phyloP scores from a whole-genome alignment of 2,329 filamentous ascomycete genomes.

The Verticillium longisporum region DNA sequence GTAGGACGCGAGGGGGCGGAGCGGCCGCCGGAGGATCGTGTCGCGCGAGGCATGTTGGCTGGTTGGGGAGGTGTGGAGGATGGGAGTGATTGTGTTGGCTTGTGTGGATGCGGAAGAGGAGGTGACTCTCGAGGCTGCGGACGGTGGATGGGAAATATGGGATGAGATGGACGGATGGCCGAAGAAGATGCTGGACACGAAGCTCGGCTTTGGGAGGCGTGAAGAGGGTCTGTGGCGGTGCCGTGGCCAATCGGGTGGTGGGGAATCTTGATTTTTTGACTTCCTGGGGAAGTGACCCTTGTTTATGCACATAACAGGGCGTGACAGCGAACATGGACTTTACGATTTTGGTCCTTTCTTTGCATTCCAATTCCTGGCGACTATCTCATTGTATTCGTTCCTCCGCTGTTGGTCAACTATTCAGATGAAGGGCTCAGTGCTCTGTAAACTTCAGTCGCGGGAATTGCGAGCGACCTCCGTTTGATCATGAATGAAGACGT shows the following conservation, averaged over 20 bases:
- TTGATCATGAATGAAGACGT: too few species aligned
- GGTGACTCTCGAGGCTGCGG: conserved; percentile 1
- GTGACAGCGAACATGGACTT: too few species aligned
- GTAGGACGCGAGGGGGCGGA: conserved; percentile 58
- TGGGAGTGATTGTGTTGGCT: conserved; percentile 1
- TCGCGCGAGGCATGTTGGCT: conserved; percentile 62
- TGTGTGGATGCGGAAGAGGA: conserved; percentile 9
- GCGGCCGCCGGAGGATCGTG: conserved; percentile 58
- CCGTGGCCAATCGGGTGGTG: conserved; percentile 20
- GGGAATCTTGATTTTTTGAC: conserved; percentile 15
- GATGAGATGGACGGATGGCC: conserved; percentile 13
- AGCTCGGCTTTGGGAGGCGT: neutral
- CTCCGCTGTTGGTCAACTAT: too few species aligned
- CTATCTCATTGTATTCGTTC: too few species aligned
- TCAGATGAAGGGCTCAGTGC: too few species aligned
- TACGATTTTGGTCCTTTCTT: too few species aligned
- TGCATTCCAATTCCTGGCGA: too few species aligned
- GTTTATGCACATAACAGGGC: neutral
- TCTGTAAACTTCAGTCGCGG: too few species aligned
- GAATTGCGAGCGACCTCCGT: too few species aligned
- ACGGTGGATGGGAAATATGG: neutral
- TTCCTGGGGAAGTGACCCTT: neutral
- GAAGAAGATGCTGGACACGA: conserved; percentile 9
- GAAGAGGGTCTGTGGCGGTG: conserved; percentile 14
- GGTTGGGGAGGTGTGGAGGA: conserved; percentile 10